Evolutionary conservation across 1,139 yeast species (phyloP), one percentile per base, ranked within the genome.

Genomic region (Arxiozyma telluris): DNA sequence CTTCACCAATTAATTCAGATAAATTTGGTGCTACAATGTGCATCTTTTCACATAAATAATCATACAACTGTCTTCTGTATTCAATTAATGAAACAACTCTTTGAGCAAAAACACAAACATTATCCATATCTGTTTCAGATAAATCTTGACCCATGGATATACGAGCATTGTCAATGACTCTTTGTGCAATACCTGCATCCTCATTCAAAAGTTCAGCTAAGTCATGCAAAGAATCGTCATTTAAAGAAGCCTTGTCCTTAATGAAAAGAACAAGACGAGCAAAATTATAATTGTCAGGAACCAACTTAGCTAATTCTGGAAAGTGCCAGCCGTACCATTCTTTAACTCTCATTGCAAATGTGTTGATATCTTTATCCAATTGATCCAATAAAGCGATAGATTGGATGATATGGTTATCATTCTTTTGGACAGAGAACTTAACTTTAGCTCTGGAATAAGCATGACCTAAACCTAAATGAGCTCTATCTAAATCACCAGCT

Each of bases 251-350:
- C 79, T 94, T 94, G 76, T 93, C 96, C 75, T 84, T 82, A 70
- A 93, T 88, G 74, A 79, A 79, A 61, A 90, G 76, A 59, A 90
- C 89, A 61, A 91, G 80, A 72, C 80, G 84, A 65, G 96, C 96
- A 73, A 82, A 93, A 61, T 81, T 78, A 74, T 87, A 87, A 78
- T 91, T 91, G 76, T 93, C 98, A 64, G 89, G 84, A 59, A 90
- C 93, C 72, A 93, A 81, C 76, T 89, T 90, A 65, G 97, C 96
- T 78, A 93, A 83, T 77, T 93, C 98, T 56, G 98, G 98, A 83
- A 93, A 93, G 74, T 93, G 98, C 98, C 98, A 93, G 63, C 98
- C 98, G 75, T 93, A 93, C 98, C 98, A 93, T 77, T 93, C 98
- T 80, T 93, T 93, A 69, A 88, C 91, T 78, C 98, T 85, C 98